These are phyloP conservation scores for Schizochytrium sp. DNA, from an alignment of 108 stramenopile species.

Conservation along the genomic window DNA sequence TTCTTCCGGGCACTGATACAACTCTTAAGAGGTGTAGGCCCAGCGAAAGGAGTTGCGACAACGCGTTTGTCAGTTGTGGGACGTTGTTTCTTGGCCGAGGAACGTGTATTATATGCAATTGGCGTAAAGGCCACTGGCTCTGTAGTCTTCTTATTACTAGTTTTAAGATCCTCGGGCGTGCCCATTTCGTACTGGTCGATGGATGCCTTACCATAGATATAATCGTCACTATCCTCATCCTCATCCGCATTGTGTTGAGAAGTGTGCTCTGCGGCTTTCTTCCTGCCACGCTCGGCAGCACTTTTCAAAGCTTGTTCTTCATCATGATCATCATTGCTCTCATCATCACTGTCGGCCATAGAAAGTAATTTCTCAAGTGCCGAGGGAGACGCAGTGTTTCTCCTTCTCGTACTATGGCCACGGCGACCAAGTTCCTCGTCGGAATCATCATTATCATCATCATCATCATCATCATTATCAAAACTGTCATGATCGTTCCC, in stretches of 20 bases:
- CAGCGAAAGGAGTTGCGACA: neutral
- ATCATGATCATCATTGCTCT: neutral
- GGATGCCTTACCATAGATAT: too few relatives aligned
- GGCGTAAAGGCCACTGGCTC: neutral
- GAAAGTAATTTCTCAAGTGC: neutral
- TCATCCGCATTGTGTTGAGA: too few relatives aligned
- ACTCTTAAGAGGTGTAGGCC: slow-evolving; percentile 50
- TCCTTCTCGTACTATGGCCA: neutral
- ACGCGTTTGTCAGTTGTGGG: neutral
- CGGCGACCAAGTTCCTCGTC: neutral
- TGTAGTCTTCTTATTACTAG: neutral
- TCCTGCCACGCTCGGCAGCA: neutral
- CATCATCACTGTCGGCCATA: slow-evolving; percentile 46
- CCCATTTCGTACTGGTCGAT: neutral
- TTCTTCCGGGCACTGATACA: slow-evolving; percentile 48
- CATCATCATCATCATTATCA: neutral
- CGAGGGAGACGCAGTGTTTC: slow-evolving; percentile 54
- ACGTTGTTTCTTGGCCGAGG: slow-evolving; percentile 15
- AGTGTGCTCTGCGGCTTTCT: neutral
- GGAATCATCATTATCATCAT: neutral
- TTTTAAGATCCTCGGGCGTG: neutral
- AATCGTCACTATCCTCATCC: too few relatives aligned
- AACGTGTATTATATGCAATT: neutral
- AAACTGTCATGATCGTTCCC: too few relatives aligned
- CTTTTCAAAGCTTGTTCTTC: neutral